These are phyloP conservation scores for Apophysomyces variabilis DNA, from an alignment of 371 early-diverging fungal genomes.

Conservation along the genomic window DNA sequence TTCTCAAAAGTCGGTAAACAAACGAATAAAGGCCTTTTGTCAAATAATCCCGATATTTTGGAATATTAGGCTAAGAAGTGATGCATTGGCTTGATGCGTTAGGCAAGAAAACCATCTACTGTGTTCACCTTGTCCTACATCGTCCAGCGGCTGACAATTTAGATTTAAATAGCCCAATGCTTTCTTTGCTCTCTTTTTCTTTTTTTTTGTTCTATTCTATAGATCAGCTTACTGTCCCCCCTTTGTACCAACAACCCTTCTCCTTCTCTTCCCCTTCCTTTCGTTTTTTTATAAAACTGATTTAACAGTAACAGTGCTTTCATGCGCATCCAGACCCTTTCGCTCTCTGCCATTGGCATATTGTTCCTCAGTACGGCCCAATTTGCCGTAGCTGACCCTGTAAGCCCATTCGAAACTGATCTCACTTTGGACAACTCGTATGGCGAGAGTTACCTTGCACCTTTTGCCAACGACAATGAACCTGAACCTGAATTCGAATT, in stretches of 20 bases:
- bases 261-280: slow-evolving; percentile 17
- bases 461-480: slow-evolving; percentile 32
- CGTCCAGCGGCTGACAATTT: neutral
- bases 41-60: neutral
- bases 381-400: slow-evolving; percentile 16
- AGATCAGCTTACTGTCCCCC: neutral
- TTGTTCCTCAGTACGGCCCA: slow-evolving; percentile 22
- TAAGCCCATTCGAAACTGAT: neutral
- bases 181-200: slow-evolving; percentile 23
- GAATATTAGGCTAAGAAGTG: neutral
- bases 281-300: slow-evolving; percentile 1
- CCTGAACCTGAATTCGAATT: slow-evolving; percentile 36
- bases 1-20: no score
- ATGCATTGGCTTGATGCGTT: neutral
- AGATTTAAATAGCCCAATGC: slow-evolving; percentile 2
- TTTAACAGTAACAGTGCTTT: neutral
- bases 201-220: slow-evolving; percentile 7
- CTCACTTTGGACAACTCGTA: neutral
- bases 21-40: neutral
- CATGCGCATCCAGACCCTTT: slow-evolving; percentile 18
- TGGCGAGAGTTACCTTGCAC: slow-evolving; percentile 28
- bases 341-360: slow-evolving; percentile 29
- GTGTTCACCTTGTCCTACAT: neutral
- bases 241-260: neutral
- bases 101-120: neutral